Conservation (phyloP, 495 filamentous ascomycete genomes). For the Sporormia fimetaria region DNA sequence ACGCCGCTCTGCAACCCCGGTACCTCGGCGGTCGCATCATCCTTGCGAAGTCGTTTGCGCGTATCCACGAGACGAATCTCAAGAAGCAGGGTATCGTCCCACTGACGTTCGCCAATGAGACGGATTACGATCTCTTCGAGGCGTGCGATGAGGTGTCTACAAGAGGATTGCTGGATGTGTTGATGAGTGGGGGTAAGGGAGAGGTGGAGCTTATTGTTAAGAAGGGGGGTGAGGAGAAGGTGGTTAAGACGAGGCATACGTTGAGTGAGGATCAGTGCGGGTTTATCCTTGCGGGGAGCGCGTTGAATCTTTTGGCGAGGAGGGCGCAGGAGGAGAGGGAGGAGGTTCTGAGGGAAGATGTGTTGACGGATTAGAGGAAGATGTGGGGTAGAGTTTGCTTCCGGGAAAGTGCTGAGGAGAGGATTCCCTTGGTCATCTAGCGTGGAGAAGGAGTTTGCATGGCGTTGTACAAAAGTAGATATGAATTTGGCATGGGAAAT, state of each 20-base stretch:
- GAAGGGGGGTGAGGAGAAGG: conserved; percentile 48
- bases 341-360: conserved; percentile 21
- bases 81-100: conserved; percentile 99
- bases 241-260: conserved; percentile 60
- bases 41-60: conserved; percentile 80
- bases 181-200: conserved; percentile 68
- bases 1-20: conserved; percentile 90
- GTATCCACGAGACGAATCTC: conserved; percentile 97
- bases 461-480: too few relatives aligned
- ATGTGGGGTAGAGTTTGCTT: too few relatives aligned
- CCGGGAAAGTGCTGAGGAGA: too few relatives aligned
- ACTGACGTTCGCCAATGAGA: conserved; percentile 71
- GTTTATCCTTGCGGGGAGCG: conserved; percentile 89
- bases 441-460: too few relatives aligned
- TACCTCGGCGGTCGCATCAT: conserved; percentile 86
- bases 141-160: conserved; percentile 76
- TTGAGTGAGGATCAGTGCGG: conserved; percentile 76
- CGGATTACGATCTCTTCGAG: conserved; percentile 73
- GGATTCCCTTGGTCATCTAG: too few relatives aligned
- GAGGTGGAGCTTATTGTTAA: conserved; percentile 56
- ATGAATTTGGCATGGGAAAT: too few relatives aligned
- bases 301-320: conserved; percentile 75
- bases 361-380: conserved; percentile 25
- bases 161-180: conserved; percentile 68
- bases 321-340: conserved; percentile 28